Base-by-base conservation (phyloP, 495 filamentous ascomycete species). In the Neurospora sublineolata region DNA sequence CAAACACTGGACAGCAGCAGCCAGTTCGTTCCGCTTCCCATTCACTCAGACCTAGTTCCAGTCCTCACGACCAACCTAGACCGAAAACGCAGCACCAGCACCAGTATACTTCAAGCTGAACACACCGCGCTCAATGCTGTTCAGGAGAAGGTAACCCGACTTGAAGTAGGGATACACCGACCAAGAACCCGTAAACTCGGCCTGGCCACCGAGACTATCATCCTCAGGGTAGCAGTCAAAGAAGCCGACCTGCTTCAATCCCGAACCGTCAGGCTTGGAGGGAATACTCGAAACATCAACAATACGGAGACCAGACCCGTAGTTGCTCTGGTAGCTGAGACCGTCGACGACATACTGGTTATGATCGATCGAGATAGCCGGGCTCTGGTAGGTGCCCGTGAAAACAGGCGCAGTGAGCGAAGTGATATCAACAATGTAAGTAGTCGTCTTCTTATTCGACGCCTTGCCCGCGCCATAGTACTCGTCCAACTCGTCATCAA, bases 401-500 rank as follows among this genome's bases (percentile, higher is more conserved):
- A 86, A 82, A 70, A 80, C 80, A 1, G 87, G 86, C 16, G 70
- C 72, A 68, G 80, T 81, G 40, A 86, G 84, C 27, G 77, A 77
- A 70, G 82, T 82, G 74, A 89, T 84, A 71, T 86, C 82, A 79
- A 85, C 87, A 76, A 89, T 87, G 72, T 85, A 83, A 33, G 84
- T 84, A 20, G 85, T 85, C 1, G 87, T 80, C 71, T 76, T 79
- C n/a, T 80, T 78, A 37, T 86, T 78, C 4, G 76, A 76, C 18
- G 86, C 86, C 23, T 80, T 82, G 10, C 83, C 86, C 7, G 77
- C 75, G 10, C 72, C 41, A 71, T 88, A 80, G 70, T 78, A 75
- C 79, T 89, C 87, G 73, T 89, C 87, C 74, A 85, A 82, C 76
- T 89, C 87, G 78, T 89, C 87, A 75, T 89, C 87, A 20, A 87